These are phyloP conservation scores for Gossypium herbaceum DNA, from an alignment of 345 rosid genomes.

Conservation along the genomic window DNA sequence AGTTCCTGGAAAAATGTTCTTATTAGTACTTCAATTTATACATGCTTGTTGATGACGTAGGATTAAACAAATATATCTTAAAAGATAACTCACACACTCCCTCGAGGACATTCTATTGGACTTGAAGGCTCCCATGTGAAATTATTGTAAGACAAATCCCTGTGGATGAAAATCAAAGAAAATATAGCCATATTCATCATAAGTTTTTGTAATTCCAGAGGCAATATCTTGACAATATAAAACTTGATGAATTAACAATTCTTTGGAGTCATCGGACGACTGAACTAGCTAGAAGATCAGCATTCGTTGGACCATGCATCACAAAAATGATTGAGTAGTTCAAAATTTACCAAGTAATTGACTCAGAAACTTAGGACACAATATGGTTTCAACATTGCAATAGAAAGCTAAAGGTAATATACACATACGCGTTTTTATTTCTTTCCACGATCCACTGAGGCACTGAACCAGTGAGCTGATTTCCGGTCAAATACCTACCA, in stretches of 20 bases:
- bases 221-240: neutral
- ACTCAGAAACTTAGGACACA: neutral
- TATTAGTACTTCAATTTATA: constrained; percentile 1
- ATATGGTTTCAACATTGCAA: neutral
- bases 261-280: neutral
- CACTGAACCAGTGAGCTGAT: constrained; percentile 60
- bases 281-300: neutral
- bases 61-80: neutral
- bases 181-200: neutral
- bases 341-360: neutral
- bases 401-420: neutral
- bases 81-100: constrained; percentile 54
- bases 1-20: constrained; percentile 45
- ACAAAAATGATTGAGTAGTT: neutral
- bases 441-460: constrained; percentile 51
- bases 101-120: constrained; percentile 48
- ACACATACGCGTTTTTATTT: constrained; percentile 65
- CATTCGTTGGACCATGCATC: neutral
- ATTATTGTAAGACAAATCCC: constrained; percentile 77
- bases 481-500: constrained; percentile 67
- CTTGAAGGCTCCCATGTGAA: constrained; percentile 62
- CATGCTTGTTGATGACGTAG: neutral
- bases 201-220: neutral
- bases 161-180: constrained; percentile 29
- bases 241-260: neutral